Evolutionary conservation across 1,284 basidiomycete genomes (phyloP).

Genomic region (Trichosporon sp.): DNA sequence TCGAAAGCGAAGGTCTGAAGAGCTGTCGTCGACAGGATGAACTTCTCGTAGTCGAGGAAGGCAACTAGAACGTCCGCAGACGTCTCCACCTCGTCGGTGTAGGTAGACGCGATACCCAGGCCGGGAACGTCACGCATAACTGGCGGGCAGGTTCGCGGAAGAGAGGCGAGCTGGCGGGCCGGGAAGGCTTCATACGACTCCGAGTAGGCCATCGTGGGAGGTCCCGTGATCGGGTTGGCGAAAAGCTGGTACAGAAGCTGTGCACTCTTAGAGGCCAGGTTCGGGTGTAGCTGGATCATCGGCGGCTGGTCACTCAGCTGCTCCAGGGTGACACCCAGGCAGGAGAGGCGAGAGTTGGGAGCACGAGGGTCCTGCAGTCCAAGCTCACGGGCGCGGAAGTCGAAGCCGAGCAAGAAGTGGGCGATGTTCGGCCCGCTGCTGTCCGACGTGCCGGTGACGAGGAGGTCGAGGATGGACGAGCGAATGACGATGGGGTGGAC

Average conservation of each 20-base stretch:
- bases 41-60: constrained; percentile 76
- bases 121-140: constrained; percentile 53
- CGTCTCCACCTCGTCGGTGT: constrained; percentile 70
- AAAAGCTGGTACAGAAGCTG: constrained; percentile 81
- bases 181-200: constrained; percentile 87
- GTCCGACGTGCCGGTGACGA: constrained; percentile 72
- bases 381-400: constrained; percentile 52
- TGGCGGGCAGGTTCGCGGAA: constrained; percentile 53
- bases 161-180: constrained; percentile 65
- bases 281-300: constrained; percentile 65
- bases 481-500: constrained; percentile 59
- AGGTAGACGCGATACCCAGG: constrained; percentile 61
- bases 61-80: constrained; percentile 69
- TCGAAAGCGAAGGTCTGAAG: constrained; percentile 85
- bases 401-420: constrained; percentile 82
- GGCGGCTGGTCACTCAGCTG: constrained; percentile 62
- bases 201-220: constrained; percentile 78
- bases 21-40: constrained; percentile 79
- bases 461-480: constrained; percentile 74
- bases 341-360: constrained; percentile 64
- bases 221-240: constrained; percentile 75
- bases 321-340: constrained; percentile 75
- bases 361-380: constrained; percentile 56
- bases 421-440: constrained; percentile 76
- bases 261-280: constrained; percentile 80